Evolutionary conservation across 768 basidiomycete genomes (phyloP), one percentile per base, ranked within the genome.

Genomic region (Naganishia antarctica): DNA sequence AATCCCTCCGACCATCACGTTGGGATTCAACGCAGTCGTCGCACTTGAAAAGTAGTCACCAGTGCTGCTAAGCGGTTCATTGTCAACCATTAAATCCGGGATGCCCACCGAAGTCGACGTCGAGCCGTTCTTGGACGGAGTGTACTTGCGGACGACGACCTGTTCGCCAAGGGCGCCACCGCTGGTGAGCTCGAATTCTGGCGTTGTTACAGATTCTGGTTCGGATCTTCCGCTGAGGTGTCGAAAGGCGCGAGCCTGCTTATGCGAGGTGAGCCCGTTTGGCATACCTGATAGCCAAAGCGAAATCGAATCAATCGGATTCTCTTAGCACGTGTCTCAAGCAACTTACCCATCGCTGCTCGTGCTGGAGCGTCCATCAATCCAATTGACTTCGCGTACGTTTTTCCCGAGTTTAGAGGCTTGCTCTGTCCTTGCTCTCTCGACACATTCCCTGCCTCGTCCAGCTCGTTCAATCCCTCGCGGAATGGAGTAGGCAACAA

Each of bases 341-440:
- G 11, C 3, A 8, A 45, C 65, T 66, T 23, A 66, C 65, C 71
- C 70, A 77, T 61, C 18, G 76, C 76, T 41, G 76, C 76, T 65
- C 76, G 46, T 15, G 74, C 74, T 7, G 76, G 76, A 26, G 76
- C 76, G 61, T 77, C 76, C 60, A 66, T 51, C 41, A 61, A 23
- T 7, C 49, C 60, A n/a, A 63, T 57, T 7, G 53, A 23, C 13
- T 51, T 47, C n/a, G 28, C 37, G 18, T 51, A 29, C 29, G 23
- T 5, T 50, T 50, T 26, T 28, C 21, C 23, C 46, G 16, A 73
- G 65, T n/a, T n/a, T n/a, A n/a, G n/a, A n/a, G 34, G 72, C 64
- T 34, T 69, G 69, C 23, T 63, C 68, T 60, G 4, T 15, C 59
- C 16, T 44, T 18, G 7, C 6, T 28, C 26, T 31, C 15, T 25